These are phyloP conservation scores for Megacollybia marginata DNA, from an alignment of 768 basidiomycete species.

Conservation along the genomic window DNA sequence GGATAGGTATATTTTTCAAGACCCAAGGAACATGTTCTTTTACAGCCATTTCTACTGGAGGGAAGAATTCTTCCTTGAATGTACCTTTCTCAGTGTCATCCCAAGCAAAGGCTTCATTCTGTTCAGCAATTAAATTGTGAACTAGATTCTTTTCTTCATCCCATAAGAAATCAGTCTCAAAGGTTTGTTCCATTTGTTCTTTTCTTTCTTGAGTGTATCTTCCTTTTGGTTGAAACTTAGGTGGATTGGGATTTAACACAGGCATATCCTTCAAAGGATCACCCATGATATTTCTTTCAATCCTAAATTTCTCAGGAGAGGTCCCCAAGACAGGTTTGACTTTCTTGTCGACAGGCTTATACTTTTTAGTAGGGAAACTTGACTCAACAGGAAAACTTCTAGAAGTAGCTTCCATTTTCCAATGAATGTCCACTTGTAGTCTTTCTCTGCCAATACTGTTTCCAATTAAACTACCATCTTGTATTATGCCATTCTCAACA, in stretches of 20 bases:
- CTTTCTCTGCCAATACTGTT: too few relatives aligned
- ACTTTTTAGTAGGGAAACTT: too few relatives aligned
- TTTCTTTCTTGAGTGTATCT: constrained; percentile 1
- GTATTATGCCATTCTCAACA: too few relatives aligned
- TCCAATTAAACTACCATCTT: too few relatives aligned
- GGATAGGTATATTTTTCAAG: constrained; percentile 8
- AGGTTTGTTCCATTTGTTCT: neutral
- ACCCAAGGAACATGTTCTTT: constrained; percentile 15
- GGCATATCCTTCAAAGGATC: too few relatives aligned
- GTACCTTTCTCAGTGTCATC: constrained; percentile 9
- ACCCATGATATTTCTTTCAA: too few relatives aligned
- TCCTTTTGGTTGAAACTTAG: neutral
- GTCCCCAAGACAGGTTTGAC: too few relatives aligned
- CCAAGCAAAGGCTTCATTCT: constrained; percentile 13
- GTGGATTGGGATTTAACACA: neutral
- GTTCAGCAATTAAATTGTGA: constrained; percentile 5
- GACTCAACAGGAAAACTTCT: too few relatives aligned
- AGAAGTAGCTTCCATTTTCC: too few relatives aligned
- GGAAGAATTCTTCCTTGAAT: constrained; percentile 15
- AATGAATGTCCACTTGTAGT: too few relatives aligned
- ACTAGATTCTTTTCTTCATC: constrained; percentile 8
- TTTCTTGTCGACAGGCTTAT: too few relatives aligned
- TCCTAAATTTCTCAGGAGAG: too few relatives aligned
- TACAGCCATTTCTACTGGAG: constrained; percentile 11
- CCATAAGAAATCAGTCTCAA: constrained; percentile 5